phyloP scores from a whole-genome alignment of 495 filamentous ascomycete species.

The Penicillium simplicissimum region DNA sequence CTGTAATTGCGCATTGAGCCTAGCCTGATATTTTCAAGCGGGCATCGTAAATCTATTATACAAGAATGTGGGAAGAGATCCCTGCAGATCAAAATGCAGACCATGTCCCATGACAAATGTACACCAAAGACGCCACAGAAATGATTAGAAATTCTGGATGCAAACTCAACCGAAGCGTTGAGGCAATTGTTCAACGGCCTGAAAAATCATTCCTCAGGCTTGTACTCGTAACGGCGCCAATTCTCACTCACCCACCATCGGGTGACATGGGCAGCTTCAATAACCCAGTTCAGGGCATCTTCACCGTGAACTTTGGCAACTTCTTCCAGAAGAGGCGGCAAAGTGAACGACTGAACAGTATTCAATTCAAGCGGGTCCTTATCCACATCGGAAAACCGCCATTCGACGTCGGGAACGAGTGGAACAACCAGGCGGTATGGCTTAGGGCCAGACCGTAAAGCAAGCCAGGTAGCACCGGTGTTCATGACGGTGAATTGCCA shows the following conservation, averaged over 20 bases:
- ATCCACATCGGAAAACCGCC: conserved; percentile 40
- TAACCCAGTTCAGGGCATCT: conserved; percentile 40
- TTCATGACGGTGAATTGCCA: conserved; percentile 50
- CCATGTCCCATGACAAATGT: not conserved
- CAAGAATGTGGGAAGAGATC: not conserved
- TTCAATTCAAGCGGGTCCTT: conserved; percentile 36
- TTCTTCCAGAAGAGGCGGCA: conserved; percentile 22
- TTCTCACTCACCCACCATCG: conserved; percentile 42
- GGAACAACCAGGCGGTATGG: conserved; percentile 41
- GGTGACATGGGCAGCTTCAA: conserved; percentile 39
- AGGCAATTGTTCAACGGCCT: not conserved
- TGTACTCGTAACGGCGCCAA: conserved; percentile 36
- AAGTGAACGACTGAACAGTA: conserved; percentile 29
- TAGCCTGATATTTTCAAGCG: not conserved
- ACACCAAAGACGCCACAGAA: conserved; percentile 4
- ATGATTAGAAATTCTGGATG: not conserved
- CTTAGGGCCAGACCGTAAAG: conserved; percentile 30
- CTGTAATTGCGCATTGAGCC: not conserved
- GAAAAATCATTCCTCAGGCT: conserved; percentile 11
- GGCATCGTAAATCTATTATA: not conserved
- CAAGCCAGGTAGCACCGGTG: conserved; percentile 39
- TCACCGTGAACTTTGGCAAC: conserved; percentile 30
- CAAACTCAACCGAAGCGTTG: not conserved
- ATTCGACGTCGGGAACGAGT: conserved; percentile 37
- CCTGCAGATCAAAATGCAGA: not conserved